Evolutionary conservation across 2,329 filamentous ascomycete genomes (phyloP), one percentile per base, ranked within the genome.

Genomic region (Coniochaeta ligniaria): DNA sequence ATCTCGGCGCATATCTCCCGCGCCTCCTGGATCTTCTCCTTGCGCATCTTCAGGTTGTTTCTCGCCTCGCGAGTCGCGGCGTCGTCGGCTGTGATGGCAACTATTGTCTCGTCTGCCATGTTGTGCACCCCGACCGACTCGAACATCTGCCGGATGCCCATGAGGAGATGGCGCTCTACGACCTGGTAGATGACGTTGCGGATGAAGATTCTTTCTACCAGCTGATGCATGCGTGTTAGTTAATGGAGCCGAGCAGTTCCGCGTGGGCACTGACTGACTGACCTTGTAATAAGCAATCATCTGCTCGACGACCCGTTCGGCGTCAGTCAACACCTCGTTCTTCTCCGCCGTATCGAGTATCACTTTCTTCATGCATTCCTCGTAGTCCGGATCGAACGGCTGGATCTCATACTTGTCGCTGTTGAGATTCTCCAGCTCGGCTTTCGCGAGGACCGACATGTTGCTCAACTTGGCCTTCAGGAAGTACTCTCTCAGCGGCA

Each of bases 381-480:
- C 79, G 59, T 82, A 82, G 66, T 82, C 80, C 0, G 80, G 79
- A 59, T 82, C 80, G 58, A 80, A 82, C 0, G 80, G 80, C 67
- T 82, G 80, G 2, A 82, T 75, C 62, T 82, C 80, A 63, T 79
- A 75, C 75, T 81, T 77, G 60, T 82, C 80, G 33, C 82, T 76
- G 0, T 73, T 77, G 12, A 82, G 70, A 0, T 75, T 73, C 24
- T 71, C 70, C 0, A 82, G 75, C 66, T 82, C 80, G 47, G 70
- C 69, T 45, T 80, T 76, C 0, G 80, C 79, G 58, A 74, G 75
- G 43, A 77, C 74, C 67, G 79, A 74, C 31, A 81, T 68, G 8
- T 73, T 74, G 64, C 75, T 76, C 70, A 82, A 78, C 69, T 80
- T 75, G 6, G 75, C 68, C 31, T 81, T 79, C 2, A 82, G 68